Conservation (phyloP, 2,329 filamentous ascomycete species). For the Magnaporthiopsis incrustans region DNA sequence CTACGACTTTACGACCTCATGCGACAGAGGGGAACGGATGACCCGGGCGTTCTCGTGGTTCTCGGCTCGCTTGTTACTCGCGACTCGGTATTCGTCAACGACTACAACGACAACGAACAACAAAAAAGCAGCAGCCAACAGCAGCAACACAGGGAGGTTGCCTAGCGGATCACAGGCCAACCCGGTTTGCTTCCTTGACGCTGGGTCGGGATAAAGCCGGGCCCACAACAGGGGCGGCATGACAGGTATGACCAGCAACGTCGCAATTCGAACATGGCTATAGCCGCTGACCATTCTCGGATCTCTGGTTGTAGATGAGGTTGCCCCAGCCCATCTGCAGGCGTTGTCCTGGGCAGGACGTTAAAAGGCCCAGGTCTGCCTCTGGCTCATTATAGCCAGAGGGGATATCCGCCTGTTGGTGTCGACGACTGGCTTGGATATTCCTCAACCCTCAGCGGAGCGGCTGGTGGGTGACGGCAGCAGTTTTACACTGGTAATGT, state of each 20-base stretch:
- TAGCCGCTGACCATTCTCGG: neutral
- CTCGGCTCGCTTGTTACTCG: neutral
- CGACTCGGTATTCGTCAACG: neutral
- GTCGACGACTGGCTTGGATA: neutral
- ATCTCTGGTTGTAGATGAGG: neutral
- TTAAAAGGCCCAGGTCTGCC: conserved; percentile 10
- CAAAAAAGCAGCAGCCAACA: neutral
- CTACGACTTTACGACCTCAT: neutral
- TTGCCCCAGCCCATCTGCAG: neutral
- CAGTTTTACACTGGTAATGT: neutral
- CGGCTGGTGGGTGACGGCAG: neutral
- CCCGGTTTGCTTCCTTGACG: neutral
- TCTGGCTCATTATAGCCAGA: neutral
- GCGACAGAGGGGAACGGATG: neutral
- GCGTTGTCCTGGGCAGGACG: conserved; percentile 12
- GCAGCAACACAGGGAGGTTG: neutral
- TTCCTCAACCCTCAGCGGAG: neutral
- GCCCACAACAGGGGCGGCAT: neutral
- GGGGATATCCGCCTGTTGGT: neutral
- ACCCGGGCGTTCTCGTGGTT: neutral
- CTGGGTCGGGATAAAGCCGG: neutral
- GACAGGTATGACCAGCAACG: neutral
- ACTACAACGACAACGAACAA: neutral
- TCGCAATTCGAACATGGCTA: neutral
- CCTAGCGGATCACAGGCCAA: neutral